Evolutionary conservation across 2,329 filamentous ascomycete species (phyloP), one percentile per base, ranked within the genome.

Genomic region (Aspergillus persii): DNA sequence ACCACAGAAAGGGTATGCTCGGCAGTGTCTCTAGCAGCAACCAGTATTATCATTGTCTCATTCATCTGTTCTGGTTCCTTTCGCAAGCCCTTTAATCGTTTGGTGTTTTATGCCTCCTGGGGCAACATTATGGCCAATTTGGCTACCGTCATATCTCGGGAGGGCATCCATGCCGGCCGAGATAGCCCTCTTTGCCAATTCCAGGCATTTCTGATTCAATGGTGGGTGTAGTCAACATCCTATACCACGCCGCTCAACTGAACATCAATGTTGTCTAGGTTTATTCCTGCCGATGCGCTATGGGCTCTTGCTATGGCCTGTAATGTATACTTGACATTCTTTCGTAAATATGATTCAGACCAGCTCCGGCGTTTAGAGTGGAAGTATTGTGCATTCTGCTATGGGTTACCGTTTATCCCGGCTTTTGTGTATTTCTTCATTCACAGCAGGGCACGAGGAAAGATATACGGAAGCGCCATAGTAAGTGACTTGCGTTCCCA

Each of bases 311-410:
- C 89, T 56, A 95, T 96, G 91, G 90, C 91, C 1, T 82, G 88
- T 65, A 96, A 95, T 70, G 91, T 95, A 54, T 91, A 91, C 72
- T 76, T 94, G 12, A 92, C 90, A 0, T 92, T 95, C 69, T 92
- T 92, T 73, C 82, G 81, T 68, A 89, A 89, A 63, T 93, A 87
- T 66, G 85, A 89, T 60, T 84, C 87, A 1, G 75, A 81, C 3
- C 82, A 84, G 54, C 77, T 95, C 12, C 85, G 85, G 9, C 80
- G 75, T 49, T 82, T 94, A 70, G 91, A 95, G 70, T 83, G 87
- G 50, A 87, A 83, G 58, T 95, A 95, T 64, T 71, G 91, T 1
- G 33, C 87, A 1, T 70, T 80, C 57, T 92, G 89, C 70, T 95
- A 95, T 61, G 90, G 90, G 0, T 61, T 91, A 2, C 89, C 91